These are phyloP conservation scores for Alternaria solani DNA, from an alignment of 2,329 filamentous ascomycete genomes.

Conservation along the genomic window DNA sequence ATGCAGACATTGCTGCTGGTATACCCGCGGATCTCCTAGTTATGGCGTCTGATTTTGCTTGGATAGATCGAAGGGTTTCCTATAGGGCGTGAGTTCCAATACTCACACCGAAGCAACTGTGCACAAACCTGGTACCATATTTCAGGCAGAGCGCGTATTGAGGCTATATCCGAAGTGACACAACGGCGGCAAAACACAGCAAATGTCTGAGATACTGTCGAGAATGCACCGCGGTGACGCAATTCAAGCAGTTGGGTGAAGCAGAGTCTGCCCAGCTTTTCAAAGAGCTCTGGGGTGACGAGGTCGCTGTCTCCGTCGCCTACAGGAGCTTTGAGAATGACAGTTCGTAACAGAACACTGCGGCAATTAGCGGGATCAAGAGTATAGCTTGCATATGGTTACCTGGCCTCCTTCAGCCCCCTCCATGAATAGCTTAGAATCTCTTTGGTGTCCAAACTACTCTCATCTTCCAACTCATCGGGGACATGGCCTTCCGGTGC, in stretches of 20 bases:
- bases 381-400: conserved; percentile 23
- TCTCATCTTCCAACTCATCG: conserved; percentile 75
- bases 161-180: conserved; percentile 59
- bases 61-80: conserved; percentile 74
- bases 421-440: conserved; percentile 94
- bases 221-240: conserved; percentile 91
- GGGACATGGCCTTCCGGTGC: conserved; percentile 89
- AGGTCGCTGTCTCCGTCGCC: conserved; percentile 28
- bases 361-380: conserved; percentile 1
- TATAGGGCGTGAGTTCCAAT: conserved; percentile 39
- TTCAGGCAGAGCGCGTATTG: conserved; percentile 61
- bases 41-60: conserved; percentile 76
- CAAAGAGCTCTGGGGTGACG: conserved; percentile 61
- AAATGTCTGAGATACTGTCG: conserved; percentile 90
- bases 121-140: conserved; percentile 69
- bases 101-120: neutral
- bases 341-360: conserved; percentile 71
- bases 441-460: conserved; percentile 83
- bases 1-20: conserved; percentile 82
- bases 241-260: conserved; percentile 84
- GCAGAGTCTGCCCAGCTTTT: conserved; percentile 73
- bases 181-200: conserved; percentile 76
- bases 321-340: conserved; percentile 52
- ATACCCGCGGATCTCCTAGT: conserved; percentile 93
- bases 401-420: conserved; percentile 93